phyloP scores from a whole-genome alignment of 306 rosid species.

The Cicer bijugum region DNA sequence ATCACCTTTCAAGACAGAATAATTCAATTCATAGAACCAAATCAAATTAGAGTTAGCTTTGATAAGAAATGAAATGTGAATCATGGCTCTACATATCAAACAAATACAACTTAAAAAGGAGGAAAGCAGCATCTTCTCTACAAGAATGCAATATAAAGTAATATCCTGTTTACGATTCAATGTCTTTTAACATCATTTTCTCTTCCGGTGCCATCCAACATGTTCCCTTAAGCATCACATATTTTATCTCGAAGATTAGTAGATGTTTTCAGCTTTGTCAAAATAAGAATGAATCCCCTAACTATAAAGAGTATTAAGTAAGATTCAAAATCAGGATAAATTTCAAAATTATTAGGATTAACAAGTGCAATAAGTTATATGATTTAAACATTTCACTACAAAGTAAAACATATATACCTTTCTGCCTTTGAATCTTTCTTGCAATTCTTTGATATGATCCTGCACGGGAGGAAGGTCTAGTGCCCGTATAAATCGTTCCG shows the following conservation, averaged over 20 bases:
- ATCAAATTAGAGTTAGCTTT: slow-evolving; percentile 9
- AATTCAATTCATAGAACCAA: slow-evolving; percentile 31
- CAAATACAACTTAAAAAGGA: slow-evolving; percentile 3
- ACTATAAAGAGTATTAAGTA: background rate
- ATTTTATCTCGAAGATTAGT: too few relatives aligned
- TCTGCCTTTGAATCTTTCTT: slow-evolving; percentile 85
- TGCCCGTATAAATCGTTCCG: slow-evolving; percentile 80
- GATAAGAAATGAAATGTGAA: slow-evolving; percentile 1
- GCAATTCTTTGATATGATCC: slow-evolving; percentile 75
- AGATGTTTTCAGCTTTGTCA: too few relatives aligned
- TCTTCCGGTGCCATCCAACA: background rate
- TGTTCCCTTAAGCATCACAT: background rate
- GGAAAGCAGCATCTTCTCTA: background rate
- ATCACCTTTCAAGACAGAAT: slow-evolving; percentile 66
- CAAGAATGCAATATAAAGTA: slow-evolving; percentile 22
- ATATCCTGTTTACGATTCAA: background rate
- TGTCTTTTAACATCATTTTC: background rate
- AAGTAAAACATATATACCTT: slow-evolving; percentile 59
- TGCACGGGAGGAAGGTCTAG: slow-evolving; percentile 81
- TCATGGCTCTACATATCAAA: slow-evolving; percentile 3
- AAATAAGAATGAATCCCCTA: background rate
- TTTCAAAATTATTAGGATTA: background rate
- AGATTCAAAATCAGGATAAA: slow-evolving; percentile 11
- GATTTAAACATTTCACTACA: slow-evolving; percentile 7
- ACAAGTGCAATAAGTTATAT: slow-evolving; percentile 1